A percentile compares a stretch with the other conserved stretches of the same genome.
Conservation (phyloP, 2,329 filamentous ascomycete species). For the Neofusicoccum ribis region DNA sequence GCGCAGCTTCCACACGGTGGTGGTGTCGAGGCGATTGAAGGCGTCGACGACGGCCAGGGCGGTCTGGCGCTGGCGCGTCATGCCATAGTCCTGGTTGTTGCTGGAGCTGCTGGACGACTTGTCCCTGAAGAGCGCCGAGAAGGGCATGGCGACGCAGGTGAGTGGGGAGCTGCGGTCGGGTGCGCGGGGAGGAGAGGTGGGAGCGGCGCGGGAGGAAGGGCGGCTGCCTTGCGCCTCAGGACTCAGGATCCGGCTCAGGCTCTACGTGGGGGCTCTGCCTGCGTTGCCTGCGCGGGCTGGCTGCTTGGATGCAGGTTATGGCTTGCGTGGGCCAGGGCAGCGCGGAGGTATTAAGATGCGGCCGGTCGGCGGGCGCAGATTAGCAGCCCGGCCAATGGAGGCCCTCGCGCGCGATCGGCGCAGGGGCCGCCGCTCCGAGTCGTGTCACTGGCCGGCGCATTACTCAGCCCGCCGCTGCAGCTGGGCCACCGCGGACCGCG, state of each 20-base stretch:
- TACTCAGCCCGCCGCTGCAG: background rate
- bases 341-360: constrained; percentile 11
- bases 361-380: constrained; percentile 1
- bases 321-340: constrained; percentile 3
- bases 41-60: constrained; percentile 20
- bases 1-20: constrained; percentile 10
- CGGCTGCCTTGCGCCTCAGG: background rate
- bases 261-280: background rate
- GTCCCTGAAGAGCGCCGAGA: background rate
- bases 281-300: background rate
- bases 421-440: background rate
- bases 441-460: background rate
- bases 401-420: background rate
- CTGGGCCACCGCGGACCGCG: background rate
- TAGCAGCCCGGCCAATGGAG: background rate
- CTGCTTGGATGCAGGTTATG: background rate
- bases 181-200: background rate
- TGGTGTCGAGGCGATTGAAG: constrained; percentile 18
- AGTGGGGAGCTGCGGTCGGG: background rate
- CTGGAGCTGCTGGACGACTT: background rate
- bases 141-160: background rate
- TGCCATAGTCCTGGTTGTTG: background rate
- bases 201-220: background rate
- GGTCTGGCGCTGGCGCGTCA: constrained; percentile 30
- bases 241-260: too few species aligned